phyloP scores from a whole-genome alignment of 208 protist species.

The Acanthamoeba lenticulata region DNA sequence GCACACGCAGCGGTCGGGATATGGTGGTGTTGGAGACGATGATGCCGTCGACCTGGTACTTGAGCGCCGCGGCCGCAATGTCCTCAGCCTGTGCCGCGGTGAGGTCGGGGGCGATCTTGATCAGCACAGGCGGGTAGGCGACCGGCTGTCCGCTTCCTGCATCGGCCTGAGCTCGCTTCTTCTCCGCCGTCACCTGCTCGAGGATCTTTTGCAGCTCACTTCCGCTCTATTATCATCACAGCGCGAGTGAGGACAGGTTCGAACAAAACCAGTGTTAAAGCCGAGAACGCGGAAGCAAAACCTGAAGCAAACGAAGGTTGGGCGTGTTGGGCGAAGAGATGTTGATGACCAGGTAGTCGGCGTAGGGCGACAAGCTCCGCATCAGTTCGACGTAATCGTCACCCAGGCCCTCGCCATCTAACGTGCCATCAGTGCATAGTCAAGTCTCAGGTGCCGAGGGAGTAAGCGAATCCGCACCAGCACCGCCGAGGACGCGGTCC shows the following conservation, averaged over 20 bases:
- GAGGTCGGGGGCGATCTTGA: conserved; percentile 83
- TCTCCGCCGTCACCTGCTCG: neutral
- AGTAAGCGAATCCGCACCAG: too few relatives aligned
- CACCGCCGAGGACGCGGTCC: neutral
- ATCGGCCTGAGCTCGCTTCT: neutral
- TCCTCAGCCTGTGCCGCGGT: conserved; percentile 71
- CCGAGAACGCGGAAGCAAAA: neutral
- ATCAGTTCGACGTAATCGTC: conserved; percentile 82
- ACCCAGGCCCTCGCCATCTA: neutral
- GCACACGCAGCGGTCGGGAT: conserved; percentile 57
- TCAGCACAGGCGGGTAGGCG: conserved; percentile 65
- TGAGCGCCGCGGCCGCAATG: conserved; percentile 76
- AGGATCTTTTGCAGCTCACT: conserved; percentile 17
- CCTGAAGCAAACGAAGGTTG: conserved; percentile 81
- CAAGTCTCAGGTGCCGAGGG: too few relatives aligned
- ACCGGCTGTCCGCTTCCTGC: neutral
- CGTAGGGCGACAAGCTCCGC: conserved; percentile 63
- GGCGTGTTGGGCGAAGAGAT: conserved; percentile 87
- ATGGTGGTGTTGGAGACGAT: conserved; percentile 86
- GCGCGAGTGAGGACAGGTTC: too few relatives aligned
- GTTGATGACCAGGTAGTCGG: conserved; percentile 87
- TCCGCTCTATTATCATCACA: neutral
- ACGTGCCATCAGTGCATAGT: neutral
- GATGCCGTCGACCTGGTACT: conserved; percentile 81
- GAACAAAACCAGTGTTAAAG: too few relatives aligned